These are phyloP conservation scores for Blastocystis sp. DNA, from an alignment of 352 stramenopile species.

Conservation along the genomic window DNA sequence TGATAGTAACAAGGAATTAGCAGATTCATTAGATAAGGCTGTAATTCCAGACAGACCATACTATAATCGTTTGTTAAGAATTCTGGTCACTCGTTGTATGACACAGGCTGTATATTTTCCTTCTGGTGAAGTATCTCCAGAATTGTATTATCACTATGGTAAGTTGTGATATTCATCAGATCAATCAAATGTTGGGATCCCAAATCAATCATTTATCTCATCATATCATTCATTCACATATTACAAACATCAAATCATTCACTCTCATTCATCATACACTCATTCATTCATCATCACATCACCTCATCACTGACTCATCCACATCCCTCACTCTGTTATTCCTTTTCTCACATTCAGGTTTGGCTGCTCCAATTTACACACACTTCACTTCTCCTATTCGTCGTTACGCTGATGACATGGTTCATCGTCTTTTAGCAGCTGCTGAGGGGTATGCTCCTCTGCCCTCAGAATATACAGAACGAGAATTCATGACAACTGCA, in stretches of 20 bases:
- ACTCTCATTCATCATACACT: too few species aligned
- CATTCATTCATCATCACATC: too few species aligned
- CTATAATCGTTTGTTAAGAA: constrained; percentile 94
- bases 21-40: constrained; percentile 73
- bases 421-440: constrained; percentile 90
- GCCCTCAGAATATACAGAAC: constrained; percentile 81
- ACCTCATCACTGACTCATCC: too few species aligned
- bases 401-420: constrained; percentile 92
- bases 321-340: too few species aligned
- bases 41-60: constrained; percentile 76
- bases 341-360: constrained; percentile 68
- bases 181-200: background rate
- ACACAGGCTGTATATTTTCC: constrained; percentile 95
- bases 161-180: too few species aligned
- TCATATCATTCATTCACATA: too few species aligned
- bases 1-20: constrained; percentile 73
- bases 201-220: background rate
- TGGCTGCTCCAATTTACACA: constrained; percentile 95
- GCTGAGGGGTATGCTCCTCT: constrained; percentile 87
- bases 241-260: too few species aligned
- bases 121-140: constrained; percentile 84
- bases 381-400: constrained; percentile 99
- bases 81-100: constrained; percentile 93
- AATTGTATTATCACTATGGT: constrained; percentile 93
- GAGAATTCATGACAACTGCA: constrained; percentile 85